Percentiles rank a stretch among this genome's conserved stretches.
Conservation (phyloP, 352 stramenopile species). For the Paralagenidium karlingii region DNA sequence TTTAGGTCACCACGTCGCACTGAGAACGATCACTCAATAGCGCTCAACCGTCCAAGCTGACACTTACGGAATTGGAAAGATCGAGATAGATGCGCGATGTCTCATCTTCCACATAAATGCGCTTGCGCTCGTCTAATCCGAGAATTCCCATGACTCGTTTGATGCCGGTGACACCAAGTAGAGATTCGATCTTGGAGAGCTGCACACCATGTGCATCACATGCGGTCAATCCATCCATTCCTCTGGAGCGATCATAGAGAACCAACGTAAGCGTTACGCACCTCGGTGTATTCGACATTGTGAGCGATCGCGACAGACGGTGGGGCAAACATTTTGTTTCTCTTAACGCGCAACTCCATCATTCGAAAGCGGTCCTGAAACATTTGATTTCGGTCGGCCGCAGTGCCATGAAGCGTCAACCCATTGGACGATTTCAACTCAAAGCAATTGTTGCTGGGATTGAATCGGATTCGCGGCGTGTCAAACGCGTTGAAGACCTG, state of each 20-base stretch:
- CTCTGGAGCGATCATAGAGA: not conserved
- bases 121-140: conserved; percentile 68
- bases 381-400: conserved; percentile 46
- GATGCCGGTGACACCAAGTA: conserved; percentile 65
- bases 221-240: not conserved
- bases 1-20: not conserved
- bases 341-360: conserved; percentile 60
- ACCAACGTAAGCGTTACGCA: conserved; percentile 2
- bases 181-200: conserved; percentile 78
- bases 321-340: conserved; percentile 71
- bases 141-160: conserved; percentile 78
- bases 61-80: conserved; percentile 36
- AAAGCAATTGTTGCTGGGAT: conserved; percentile 48
- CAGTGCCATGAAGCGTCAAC: conserved; percentile 36
- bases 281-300: conserved; percentile 58
- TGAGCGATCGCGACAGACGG: conserved; percentile 40
- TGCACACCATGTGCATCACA: conserved; percentile 8
- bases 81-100: conserved; percentile 74
- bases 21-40: not conserved
- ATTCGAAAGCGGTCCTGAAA: conserved; percentile 54
- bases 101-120: conserved; percentile 71
- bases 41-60: not conserved
- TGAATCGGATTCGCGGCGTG: conserved; percentile 49
- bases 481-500: conserved; percentile 78
- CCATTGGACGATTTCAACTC: conserved; percentile 48